These are phyloP conservation scores for Antarctomyces pellizariae DNA, from an alignment of 495 filamentous ascomycete species.

Conservation along the genomic window DNA sequence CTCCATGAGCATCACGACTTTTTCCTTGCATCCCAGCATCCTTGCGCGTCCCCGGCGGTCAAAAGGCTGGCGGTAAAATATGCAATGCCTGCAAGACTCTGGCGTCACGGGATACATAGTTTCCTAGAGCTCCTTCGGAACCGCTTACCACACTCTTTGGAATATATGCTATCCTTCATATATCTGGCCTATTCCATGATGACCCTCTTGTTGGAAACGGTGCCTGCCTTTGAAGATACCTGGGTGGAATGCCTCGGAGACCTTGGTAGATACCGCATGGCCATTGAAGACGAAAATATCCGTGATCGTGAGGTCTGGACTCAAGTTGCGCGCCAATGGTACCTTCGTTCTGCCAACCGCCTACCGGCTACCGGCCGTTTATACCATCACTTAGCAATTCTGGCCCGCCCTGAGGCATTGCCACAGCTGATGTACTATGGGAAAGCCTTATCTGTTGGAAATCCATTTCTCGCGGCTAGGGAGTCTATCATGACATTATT, in stretches of 20 bases:
- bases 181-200: constrained; percentile 67
- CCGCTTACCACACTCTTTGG: constrained; percentile 41
- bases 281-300: constrained; percentile 49
- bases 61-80: constrained; percentile 40
- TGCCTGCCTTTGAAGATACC: constrained; percentile 52
- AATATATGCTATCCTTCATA: constrained; percentile 66
- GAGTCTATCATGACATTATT: constrained; percentile 12
- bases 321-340: constrained; percentile 56
- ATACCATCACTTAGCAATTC: constrained; percentile 67
- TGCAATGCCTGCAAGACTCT: constrained; percentile 65
- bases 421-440: constrained; percentile 57
- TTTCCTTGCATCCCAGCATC: constrained; percentile 56
- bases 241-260: constrained; percentile 87
- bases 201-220: constrained; percentile 52
- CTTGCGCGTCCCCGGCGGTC: constrained; percentile 34
- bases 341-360: constrained; percentile 50
- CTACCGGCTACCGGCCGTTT: constrained; percentile 46
- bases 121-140: constrained; percentile 53
- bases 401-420: constrained; percentile 48
- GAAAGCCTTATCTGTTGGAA: constrained; percentile 16
- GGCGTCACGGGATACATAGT: constrained; percentile 60
- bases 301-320: constrained; percentile 61
- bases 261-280: constrained; percentile 41
- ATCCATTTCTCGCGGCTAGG: constrained; percentile 9
- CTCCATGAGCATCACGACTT: constrained; percentile 68